Evolutionary conservation across 306 rosid genomes (phyloP).

Genomic region (Citrullus colocynthis): DNA sequence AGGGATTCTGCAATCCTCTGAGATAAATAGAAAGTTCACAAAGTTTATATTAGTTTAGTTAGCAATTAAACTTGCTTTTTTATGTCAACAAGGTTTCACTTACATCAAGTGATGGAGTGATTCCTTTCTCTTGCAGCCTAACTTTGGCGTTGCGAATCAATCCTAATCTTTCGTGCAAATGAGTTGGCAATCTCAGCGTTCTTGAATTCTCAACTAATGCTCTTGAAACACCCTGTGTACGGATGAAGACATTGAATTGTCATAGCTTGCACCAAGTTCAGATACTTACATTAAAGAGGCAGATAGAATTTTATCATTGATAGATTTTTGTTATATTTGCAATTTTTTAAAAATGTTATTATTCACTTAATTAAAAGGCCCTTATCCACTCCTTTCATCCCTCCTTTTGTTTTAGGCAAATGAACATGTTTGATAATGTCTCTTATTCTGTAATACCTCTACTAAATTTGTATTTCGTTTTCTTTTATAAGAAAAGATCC

Average conservation of each 20-base stretch:
- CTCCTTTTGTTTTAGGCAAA: neutral
- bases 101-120: slow-evolving; percentile 86
- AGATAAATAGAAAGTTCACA: neutral
- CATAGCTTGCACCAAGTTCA: neutral
- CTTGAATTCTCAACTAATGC: slow-evolving; percentile 79
- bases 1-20: slow-evolving; percentile 81
- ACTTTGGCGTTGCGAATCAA: slow-evolving; percentile 74
- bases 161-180: slow-evolving; percentile 83
- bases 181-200: slow-evolving; percentile 73
- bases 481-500: neutral
- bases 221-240: slow-evolving; percentile 79
- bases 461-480: neutral
- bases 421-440: neutral
- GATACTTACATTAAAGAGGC: neutral
- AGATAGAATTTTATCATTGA: no score
- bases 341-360: neutral
- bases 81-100: slow-evolving; percentile 19
- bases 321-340: no score
- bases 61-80: neutral
- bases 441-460: neutral
- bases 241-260: slow-evolving; percentile 4
- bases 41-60: neutral
- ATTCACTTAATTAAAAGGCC: no score
- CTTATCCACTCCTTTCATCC: neutral
- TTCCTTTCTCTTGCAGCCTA: slow-evolving; percentile 70